Conservation (phyloP, 1,284 basidiomycete genomes). For the Flammula alnicola region DNA sequence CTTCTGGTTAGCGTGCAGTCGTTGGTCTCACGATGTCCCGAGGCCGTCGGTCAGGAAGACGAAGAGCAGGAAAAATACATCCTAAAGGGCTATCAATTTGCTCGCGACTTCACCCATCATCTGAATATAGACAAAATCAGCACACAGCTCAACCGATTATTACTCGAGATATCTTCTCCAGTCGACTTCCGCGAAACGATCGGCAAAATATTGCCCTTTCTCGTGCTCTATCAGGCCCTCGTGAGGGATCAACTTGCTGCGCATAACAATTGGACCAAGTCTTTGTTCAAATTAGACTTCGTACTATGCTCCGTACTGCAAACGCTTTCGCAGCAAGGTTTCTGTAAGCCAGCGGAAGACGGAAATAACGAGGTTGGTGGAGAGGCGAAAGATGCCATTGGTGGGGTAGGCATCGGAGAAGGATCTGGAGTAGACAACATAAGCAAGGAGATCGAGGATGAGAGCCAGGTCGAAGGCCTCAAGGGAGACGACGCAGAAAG, state of each 20-base stretch:
- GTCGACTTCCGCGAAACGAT: conserved; percentile 35
- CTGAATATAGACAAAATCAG: conserved; percentile 49
- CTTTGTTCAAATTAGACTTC: conserved; percentile 85
- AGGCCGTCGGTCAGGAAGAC: conserved; percentile 29
- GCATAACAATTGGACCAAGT: conserved; percentile 71
- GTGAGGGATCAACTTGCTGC: conserved; percentile 57
- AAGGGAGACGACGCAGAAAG: conserved; percentile 71
- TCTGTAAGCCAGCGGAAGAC: conserved; percentile 85
- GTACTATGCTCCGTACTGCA: conserved; percentile 78
- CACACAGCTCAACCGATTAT: conserved; percentile 38
- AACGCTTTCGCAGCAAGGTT: conserved; percentile 84
- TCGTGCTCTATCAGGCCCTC: conserved; percentile 60
- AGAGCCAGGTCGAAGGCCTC: conserved; percentile 95
- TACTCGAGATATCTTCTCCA: conserved; percentile 37
- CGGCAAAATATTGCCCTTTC: conserved; percentile 65
- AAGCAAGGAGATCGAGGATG: conserved; percentile 92
- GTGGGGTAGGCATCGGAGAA: conserved; percentile 86
- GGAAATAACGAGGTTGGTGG: conserved; percentile 53
- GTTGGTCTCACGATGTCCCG: conserved; percentile 48
- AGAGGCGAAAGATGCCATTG: conserved; percentile 58
- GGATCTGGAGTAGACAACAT: conserved; percentile 87
- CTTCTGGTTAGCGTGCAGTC: conserved; percentile 70
- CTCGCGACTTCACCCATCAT: conserved; percentile 45
- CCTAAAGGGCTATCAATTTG: conserved; percentile 41
- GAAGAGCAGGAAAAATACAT: conserved; percentile 48